Percentiles rank a stretch among this genome's conserved stretches.
Evolutionary conservation across 1,139 yeast species (phyloP).

Genomic region (Yamadazyma triangularis): DNA sequence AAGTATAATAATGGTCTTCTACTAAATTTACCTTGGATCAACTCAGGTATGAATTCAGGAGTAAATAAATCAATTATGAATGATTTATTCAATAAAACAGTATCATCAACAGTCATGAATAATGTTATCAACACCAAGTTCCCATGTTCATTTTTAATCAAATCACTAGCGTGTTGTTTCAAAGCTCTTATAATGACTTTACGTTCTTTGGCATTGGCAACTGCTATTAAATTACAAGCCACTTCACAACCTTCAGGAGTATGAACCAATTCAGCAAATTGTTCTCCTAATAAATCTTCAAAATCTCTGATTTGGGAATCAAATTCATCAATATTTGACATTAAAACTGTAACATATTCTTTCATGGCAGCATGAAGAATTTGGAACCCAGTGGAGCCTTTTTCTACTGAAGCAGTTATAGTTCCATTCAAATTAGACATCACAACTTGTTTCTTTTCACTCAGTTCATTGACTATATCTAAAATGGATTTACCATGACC

Average conservation of each 20-base stretch:
- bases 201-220: slow-evolving; percentile 91
- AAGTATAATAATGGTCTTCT: slow-evolving; percentile 87
- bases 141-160: slow-evolving; percentile 84
- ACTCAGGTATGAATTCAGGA: slow-evolving; percentile 49
- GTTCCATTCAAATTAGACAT: slow-evolving; percentile 77
- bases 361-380: slow-evolving; percentile 95
- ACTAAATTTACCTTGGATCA: slow-evolving; percentile 70
- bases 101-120: slow-evolving; percentile 89
- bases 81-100: slow-evolving; percentile 74
- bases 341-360: slow-evolving; percentile 74
- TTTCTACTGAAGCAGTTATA: slow-evolving; percentile 85
- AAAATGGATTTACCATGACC: slow-evolving; percentile 60
- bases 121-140: slow-evolving; percentile 73
- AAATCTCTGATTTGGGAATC: slow-evolving; percentile 74
- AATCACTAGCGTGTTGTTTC: slow-evolving; percentile 66
- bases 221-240: slow-evolving; percentile 73
- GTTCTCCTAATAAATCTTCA: slow-evolving; percentile 79
- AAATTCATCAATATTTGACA: slow-evolving; percentile 34
- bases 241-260: slow-evolving; percentile 93
- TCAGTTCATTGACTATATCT: slow-evolving; percentile 62
- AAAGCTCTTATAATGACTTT: slow-evolving; percentile 68
- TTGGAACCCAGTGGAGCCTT: slow-evolving; percentile 95
- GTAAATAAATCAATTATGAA: slow-evolving; percentile 58
- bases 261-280: slow-evolving; percentile 91
- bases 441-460: slow-evolving; percentile 80